Percentiles rank a stretch among this genome's conserved stretches.
Conservation (phyloP, 2,329 filamentous ascomycete genomes). For the Macrophomina phaseolina region DNA sequence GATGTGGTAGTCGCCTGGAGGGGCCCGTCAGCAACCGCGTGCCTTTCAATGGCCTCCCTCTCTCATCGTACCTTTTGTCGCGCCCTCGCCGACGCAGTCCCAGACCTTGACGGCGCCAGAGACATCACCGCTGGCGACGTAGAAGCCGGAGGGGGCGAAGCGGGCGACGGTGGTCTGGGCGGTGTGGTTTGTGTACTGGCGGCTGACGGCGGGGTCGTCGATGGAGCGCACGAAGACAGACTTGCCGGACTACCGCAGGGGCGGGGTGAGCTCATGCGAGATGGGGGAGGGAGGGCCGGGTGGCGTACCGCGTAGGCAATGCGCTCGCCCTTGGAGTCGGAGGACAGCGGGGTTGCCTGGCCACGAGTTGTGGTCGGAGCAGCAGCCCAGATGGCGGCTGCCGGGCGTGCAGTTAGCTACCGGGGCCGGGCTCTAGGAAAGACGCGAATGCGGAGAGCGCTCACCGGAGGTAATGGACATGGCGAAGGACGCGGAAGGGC, state of each 20-base stretch:
- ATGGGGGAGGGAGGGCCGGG: slow-evolving; percentile 38
- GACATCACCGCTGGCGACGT: slow-evolving; percentile 88
- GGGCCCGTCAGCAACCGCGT: neutral
- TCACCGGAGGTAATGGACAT: slow-evolving; percentile 26
- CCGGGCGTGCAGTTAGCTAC: neutral
- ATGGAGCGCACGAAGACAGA: slow-evolving; percentile 96
- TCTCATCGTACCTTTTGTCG: slow-evolving; percentile 70
- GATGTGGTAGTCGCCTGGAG: slow-evolving; percentile 81
- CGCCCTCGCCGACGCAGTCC: slow-evolving; percentile 85
- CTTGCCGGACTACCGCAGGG: slow-evolving; percentile 77
- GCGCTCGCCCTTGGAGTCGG: slow-evolving; percentile 86
- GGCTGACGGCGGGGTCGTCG: slow-evolving; percentile 81
- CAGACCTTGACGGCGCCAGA: slow-evolving; percentile 87
- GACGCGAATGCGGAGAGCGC: neutral
- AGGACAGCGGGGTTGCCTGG: slow-evolving; percentile 85
- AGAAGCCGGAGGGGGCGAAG: slow-evolving; percentile 93
- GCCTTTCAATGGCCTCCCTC: neutral
- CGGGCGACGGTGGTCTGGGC: slow-evolving; percentile 87
- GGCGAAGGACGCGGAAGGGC: neutral
- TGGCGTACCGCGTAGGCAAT: slow-evolving; percentile 82
- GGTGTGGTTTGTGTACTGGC: slow-evolving; percentile 93
- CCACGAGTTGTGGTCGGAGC: slow-evolving; percentile 83
- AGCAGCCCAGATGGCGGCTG: slow-evolving; percentile 80
- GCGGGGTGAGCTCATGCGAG: neutral
- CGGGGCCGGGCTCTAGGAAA: too few relatives aligned